A percentile compares a stretch with the other conserved stretches of the same genome.
phyloP scores from a whole-genome alignment of 2,329 filamentous ascomycete species.

The Penicillium sp. region DNA sequence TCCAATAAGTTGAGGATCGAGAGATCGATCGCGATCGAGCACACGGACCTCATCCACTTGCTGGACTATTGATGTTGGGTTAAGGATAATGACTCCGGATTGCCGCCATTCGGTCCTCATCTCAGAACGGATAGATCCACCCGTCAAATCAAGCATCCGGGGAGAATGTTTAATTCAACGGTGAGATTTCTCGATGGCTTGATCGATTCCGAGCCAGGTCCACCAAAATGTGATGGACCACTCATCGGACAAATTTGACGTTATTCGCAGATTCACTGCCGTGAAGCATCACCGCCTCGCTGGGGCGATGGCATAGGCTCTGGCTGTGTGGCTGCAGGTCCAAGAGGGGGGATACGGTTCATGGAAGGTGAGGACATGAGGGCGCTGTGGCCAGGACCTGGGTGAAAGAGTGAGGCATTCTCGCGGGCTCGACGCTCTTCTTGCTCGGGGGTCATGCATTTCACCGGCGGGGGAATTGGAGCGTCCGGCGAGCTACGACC shows the following conservation, averaged over 20 bases:
- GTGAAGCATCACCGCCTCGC: conserved; percentile 5
- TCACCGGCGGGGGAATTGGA: conserved; percentile 43
- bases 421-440: conserved; percentile 42
- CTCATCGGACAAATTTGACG: background rate
- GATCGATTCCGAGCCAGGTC: background rate
- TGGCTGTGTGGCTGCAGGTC: conserved; percentile 26
- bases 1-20: background rate
- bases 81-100: conserved; percentile 19
- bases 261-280: conserved; percentile 4
- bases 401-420: conserved; percentile 31
- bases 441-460: conserved; percentile 46
- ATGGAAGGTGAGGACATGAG: conserved; percentile 36
- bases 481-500: conserved; percentile 43
- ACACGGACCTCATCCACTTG: background rate
- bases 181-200: background rate
- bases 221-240: background rate
- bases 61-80: background rate
- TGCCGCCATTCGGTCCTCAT: conserved; percentile 10
- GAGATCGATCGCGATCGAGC: background rate
- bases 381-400: conserved; percentile 24
- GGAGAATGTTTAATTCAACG: background rate
- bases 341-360: conserved; percentile 33
- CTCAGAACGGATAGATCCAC: background rate
- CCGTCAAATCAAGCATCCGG: conserved; percentile 13
- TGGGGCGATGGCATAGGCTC: conserved; percentile 24